Evolutionary conservation across 2,329 filamentous ascomycete genomes (phyloP).

Genomic region (Arthroderma uncinatum): DNA sequence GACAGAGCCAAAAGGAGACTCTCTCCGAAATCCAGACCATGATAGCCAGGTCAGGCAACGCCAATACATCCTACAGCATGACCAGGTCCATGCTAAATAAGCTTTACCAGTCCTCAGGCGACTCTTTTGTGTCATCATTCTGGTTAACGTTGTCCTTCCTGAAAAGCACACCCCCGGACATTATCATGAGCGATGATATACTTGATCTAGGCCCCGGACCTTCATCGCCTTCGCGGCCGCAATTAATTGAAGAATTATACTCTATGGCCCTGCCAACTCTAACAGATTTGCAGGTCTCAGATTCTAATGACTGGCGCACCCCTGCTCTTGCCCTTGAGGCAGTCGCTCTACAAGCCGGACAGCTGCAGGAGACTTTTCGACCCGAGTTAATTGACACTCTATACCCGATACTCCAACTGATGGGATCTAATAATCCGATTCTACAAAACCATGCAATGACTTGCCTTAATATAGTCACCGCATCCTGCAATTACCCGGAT

Average conservation of each 20-base stretch:
- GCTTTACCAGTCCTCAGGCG: constrained; percentile 47
- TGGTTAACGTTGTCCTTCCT: constrained; percentile 71
- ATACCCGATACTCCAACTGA: constrained; percentile 79
- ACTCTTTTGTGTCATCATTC: constrained; percentile 56
- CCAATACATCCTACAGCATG: constrained; percentile 39
- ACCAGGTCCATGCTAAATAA: constrained; percentile 55
- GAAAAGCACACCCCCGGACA: constrained; percentile 44
- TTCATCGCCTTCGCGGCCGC: constrained; percentile 16
- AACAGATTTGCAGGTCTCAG: constrained; percentile 29
- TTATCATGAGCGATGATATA: constrained; percentile 53
- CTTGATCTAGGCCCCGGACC: constrained; percentile 42
- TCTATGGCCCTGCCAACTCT: constrained; percentile 32
- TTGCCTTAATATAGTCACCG: constrained; percentile 68
- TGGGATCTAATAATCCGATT: constrained; percentile 58
- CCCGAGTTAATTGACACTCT: constrained; percentile 81
- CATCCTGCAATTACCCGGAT: constrained; percentile 59
- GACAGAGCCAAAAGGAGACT: constrained; percentile 56
- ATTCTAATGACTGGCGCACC: constrained; percentile 54
- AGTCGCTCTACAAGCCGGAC: constrained; percentile 62
- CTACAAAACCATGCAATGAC: constrained; percentile 73
- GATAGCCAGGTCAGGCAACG: constrained; percentile 45
- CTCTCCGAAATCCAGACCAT: constrained; percentile 51
- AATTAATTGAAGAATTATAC: constrained; percentile 37
- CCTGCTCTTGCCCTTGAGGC: constrained; percentile 72
- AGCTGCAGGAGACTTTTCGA: constrained; percentile 57